Evolutionary conservation across 2,329 filamentous ascomycete species (phyloP).

Genomic region (Thyridium curvatum): DNA sequence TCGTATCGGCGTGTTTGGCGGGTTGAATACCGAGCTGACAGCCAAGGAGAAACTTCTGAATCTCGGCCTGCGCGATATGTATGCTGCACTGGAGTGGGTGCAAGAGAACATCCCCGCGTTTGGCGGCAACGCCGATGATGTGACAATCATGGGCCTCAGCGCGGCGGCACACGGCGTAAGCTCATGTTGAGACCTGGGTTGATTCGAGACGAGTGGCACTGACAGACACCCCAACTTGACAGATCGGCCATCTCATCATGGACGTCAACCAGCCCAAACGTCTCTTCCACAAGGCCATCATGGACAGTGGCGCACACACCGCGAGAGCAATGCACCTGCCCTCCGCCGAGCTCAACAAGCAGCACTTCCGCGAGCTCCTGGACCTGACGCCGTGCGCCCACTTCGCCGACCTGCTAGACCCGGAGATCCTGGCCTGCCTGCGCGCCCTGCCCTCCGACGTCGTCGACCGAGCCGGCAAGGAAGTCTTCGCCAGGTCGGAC

Average conservation of each 20-base stretch:
- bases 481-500: constrained; percentile 18
- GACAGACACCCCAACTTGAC: too few species aligned
- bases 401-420: constrained; percentile 13
- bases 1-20: constrained; percentile 51
- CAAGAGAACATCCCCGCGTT: constrained; percentile 44
- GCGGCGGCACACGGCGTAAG: constrained; percentile 24
- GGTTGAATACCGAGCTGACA: constrained; percentile 45
- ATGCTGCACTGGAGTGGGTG: constrained; percentile 41
- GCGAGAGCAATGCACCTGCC: constrained; percentile 19
- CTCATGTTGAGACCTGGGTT: background rate
- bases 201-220: background rate
- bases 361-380: constrained; percentile 21
- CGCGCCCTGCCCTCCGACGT: constrained; percentile 15
- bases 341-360: constrained; percentile 15
- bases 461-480: constrained; percentile 17
- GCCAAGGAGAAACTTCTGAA: constrained; percentile 46
- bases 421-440: constrained; percentile 16
- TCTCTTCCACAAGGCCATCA: constrained; percentile 23
- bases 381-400: constrained; percentile 17
- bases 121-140: constrained; percentile 38
- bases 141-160: constrained; percentile 37
- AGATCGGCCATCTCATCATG: constrained; percentile 24
- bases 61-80: constrained; percentile 44
- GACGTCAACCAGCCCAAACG: constrained; percentile 21
- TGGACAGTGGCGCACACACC: constrained; percentile 23